These are phyloP conservation scores for Solanum clarkiae DNA, from an alignment of 257 asterid genomes.

Conservation along the genomic window DNA sequence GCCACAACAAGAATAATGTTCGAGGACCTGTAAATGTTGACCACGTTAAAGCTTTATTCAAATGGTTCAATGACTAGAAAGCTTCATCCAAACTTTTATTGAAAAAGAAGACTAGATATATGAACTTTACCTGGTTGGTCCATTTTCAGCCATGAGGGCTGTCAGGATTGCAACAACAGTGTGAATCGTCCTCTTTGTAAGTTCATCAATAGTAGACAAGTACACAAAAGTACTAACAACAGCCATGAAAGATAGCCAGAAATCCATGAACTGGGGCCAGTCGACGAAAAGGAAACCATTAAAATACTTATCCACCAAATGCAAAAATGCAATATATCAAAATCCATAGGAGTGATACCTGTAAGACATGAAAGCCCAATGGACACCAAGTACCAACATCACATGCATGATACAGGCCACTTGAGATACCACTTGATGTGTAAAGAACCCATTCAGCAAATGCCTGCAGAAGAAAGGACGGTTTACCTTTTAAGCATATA, in stretches of 20 bases:
- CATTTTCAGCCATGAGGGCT: slow-evolving; percentile 88
- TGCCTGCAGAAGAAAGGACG: slow-evolving; percentile 37
- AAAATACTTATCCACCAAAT: neutral
- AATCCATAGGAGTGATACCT: slow-evolving; percentile 35
- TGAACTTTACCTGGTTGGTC: slow-evolving; percentile 65
- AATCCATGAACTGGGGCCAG: slow-evolving; percentile 64
- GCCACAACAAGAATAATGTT: slow-evolving; percentile 59
- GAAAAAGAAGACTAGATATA: neutral
- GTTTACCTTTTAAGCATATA: neutral
- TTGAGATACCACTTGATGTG: slow-evolving; percentile 84
- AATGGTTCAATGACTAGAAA: neutral
- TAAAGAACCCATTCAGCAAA: slow-evolving; percentile 95
- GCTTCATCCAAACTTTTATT: neutral
- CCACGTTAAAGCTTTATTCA: neutral
- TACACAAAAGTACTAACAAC: slow-evolving; percentile 84
- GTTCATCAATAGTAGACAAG: slow-evolving; percentile 59
- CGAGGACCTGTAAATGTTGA: slow-evolving; percentile 50
- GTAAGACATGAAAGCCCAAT: slow-evolving; percentile 57
- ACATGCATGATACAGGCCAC: slow-evolving; percentile 91
- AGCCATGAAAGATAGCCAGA: slow-evolving; percentile 99
- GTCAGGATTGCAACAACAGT: slow-evolving; percentile 78
- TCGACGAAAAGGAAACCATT: neutral
- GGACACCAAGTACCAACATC: slow-evolving; percentile 98
- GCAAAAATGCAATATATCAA: neutral
- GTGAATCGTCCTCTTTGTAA: slow-evolving; percentile 80